A percentile compares a stretch with the other conserved stretches of the same genome.
phyloP scores from a whole-genome alignment of 495 filamentous ascomycete genomes.

The Mycothermus thermophilus region DNA sequence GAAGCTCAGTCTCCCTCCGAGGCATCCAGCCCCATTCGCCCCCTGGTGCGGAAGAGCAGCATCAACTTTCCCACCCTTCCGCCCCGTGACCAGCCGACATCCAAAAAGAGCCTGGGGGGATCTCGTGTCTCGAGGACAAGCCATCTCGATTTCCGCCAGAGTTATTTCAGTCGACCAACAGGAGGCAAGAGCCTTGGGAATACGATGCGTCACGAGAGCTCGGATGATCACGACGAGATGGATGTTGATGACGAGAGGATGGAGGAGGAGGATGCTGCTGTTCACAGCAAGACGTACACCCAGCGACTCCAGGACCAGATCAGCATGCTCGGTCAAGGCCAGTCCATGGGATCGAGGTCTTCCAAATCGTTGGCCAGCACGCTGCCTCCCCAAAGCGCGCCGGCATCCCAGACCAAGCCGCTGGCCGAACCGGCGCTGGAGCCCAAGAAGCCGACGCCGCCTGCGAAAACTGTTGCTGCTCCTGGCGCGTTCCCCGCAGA shows the following conservation, averaged over 20 bases:
- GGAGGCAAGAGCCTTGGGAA: slow-evolving; percentile 46
- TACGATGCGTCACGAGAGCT: slow-evolving; percentile 21
- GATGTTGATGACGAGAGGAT: slow-evolving; percentile 44
- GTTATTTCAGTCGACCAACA: no score
- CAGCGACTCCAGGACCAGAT: slow-evolving; percentile 86
- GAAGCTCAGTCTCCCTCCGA: slow-evolving; percentile 37
- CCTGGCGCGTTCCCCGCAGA: slow-evolving; percentile 45
- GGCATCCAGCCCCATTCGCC: slow-evolving; percentile 34
- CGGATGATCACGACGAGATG: slow-evolving; percentile 39
- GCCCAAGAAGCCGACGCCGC: slow-evolving; percentile 14
- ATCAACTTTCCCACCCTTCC: slow-evolving; percentile 85
- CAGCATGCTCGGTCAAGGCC: slow-evolving; percentile 75
- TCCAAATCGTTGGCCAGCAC: slow-evolving; percentile 56
- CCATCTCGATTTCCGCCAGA: slow-evolving; percentile 57
- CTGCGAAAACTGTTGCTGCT: slow-evolving; percentile 15
- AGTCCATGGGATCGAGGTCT: slow-evolving; percentile 42
- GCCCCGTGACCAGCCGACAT: slow-evolving; percentile 71
- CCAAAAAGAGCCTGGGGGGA: slow-evolving; percentile 64
- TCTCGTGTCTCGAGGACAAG: slow-evolving; percentile 57
- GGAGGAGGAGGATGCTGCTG: slow-evolving; percentile 24
- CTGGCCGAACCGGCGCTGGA: slow-evolving; percentile 42
- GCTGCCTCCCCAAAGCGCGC: slow-evolving; percentile 16
- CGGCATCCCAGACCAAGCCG: slow-evolving; percentile 1
- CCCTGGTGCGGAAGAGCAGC: slow-evolving; percentile 74
- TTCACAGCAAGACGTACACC: slow-evolving; percentile 78